Evolutionary conservation across 148 eudicot genomes (phyloP).

Genomic region (Heliosperma pusillum): DNA sequence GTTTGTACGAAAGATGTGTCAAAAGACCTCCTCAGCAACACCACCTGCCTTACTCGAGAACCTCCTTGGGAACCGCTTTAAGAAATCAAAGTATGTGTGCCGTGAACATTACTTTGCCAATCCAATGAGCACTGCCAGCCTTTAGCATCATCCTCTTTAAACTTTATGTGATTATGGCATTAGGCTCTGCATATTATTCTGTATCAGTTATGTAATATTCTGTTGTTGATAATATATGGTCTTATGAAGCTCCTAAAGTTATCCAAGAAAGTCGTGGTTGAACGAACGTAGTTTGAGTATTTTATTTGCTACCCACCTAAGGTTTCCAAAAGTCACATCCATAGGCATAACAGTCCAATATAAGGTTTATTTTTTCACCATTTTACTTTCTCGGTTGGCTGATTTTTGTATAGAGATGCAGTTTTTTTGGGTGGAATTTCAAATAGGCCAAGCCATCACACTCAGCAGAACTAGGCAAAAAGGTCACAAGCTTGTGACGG

Average conservation of each 20-base stretch:
- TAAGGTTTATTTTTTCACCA: no score
- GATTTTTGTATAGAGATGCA: no score
- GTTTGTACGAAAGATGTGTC: slow-evolving; percentile 62
- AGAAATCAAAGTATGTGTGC: slow-evolving; percentile 41
- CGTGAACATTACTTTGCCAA: slow-evolving; percentile 79
- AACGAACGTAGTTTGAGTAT: no score
- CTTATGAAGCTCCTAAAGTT: neutral
- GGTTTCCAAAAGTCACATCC: no score
- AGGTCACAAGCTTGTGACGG: no score
- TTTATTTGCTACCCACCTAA: no score
- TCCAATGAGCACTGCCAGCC: slow-evolving; percentile 50
- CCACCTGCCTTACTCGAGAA: slow-evolving; percentile 56
- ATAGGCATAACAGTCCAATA: no score
- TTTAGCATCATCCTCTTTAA: slow-evolving; percentile 28
- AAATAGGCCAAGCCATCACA: no score
- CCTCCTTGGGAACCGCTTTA: slow-evolving; percentile 41
- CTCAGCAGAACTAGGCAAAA: no score
- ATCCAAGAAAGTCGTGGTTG: neutral
- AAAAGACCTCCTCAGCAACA: slow-evolving; percentile 33
- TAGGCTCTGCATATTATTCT: neutral
- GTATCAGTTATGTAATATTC: slow-evolving; percentile 9
- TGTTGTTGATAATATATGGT: neutral
- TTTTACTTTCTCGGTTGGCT: no score
- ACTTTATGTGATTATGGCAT: neutral
- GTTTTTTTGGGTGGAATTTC: no score